Evolutionary conservation across 345 rosid species (phyloP).

Genomic region (Theobroma cacao): DNA sequence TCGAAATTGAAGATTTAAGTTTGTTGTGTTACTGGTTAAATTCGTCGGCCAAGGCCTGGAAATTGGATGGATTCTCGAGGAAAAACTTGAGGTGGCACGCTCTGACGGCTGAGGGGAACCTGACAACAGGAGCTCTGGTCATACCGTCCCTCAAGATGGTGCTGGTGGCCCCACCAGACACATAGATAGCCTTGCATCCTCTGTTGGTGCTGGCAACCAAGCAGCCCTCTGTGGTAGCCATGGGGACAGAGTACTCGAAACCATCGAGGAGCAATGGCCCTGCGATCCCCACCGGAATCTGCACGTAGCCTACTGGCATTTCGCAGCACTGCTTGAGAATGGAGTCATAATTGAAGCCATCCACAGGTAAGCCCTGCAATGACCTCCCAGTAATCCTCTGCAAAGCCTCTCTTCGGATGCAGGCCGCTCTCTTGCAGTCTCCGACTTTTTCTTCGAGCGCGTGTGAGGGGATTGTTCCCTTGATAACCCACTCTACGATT

Average conservation of each 20-base stretch:
- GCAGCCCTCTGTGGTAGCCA: constrained; percentile 98
- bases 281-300: constrained; percentile 87
- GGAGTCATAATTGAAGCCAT: constrained; percentile 80
- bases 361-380: constrained; percentile 66
- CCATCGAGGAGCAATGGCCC: constrained; percentile 92
- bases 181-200: constrained; percentile 81
- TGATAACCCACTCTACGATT: constrained; percentile 36
- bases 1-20: background rate
- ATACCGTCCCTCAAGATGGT: constrained; percentile 27
- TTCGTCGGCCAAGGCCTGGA: constrained; percentile 26
- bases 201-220: constrained; percentile 90
- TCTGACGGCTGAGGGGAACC: constrained; percentile 25
- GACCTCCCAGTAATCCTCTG: constrained; percentile 80
- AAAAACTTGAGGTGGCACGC: constrained; percentile 39
- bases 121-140: constrained; percentile 41
- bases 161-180: constrained; percentile 61
- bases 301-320: constrained; percentile 94
- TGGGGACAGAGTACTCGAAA: constrained; percentile 75
- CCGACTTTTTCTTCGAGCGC: constrained; percentile 75
- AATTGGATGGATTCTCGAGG: constrained; percentile 37
- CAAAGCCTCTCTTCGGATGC: constrained; percentile 69
- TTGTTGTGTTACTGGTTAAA: constrained; percentile 28
- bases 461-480: constrained; percentile 61
- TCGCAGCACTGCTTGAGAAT: constrained; percentile 96
- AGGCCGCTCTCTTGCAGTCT: constrained; percentile 73